Conservation (phyloP, 192 early-diverging fungal species). For the Coemansia sp. region DNA sequence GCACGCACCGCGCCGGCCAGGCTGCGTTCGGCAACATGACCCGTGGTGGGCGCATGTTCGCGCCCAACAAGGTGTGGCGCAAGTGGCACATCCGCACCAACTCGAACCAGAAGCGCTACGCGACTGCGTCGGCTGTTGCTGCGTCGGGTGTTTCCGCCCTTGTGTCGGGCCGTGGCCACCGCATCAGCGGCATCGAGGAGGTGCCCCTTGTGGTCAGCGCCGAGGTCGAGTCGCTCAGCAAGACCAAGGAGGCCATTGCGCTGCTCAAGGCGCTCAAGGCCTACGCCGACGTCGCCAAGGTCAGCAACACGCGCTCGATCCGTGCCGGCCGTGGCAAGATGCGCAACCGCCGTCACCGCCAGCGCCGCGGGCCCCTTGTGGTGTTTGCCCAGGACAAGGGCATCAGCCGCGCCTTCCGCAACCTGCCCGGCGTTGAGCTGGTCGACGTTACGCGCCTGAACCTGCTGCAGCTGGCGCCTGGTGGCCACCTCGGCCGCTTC, state of each 20-base stretch:
- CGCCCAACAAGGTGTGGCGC: conserved; percentile 99
- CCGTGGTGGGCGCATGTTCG: conserved; percentile 99
- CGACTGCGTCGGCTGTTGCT: conserved; percentile 94
- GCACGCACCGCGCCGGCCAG: conserved; percentile 97
- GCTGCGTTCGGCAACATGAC: conserved; percentile 99
- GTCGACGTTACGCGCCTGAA: conserved; percentile 89
- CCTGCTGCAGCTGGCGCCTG: conserved; percentile 97
- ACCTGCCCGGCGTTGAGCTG: conserved; percentile 97
- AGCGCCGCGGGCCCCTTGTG: conserved; percentile 95
- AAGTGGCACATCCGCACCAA: conserved; percentile 99
- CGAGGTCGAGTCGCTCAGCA: conserved; percentile 78
- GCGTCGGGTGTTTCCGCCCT: conserved; percentile 88
- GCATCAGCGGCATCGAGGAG: conserved; percentile 89
- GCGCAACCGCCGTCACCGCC: conserved; percentile 93
- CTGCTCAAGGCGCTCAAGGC: conserved; percentile 91
- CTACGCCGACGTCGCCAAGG: conserved; percentile 94
- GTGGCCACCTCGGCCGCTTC: conserved; percentile 98
- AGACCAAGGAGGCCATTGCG: conserved; percentile 92
- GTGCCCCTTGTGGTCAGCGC: conserved; percentile 88
- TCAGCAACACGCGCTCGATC: conserved; percentile 91
- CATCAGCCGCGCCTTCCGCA: conserved; percentile 94
- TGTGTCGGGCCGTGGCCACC: conserved; percentile 96
- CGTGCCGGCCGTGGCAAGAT: conserved; percentile 97
- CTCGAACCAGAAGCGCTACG: conserved; percentile 98
- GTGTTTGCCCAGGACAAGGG: conserved; percentile 94